Evolutionary conservation across 257 asterid species (phyloP), one percentile per base, ranked within the genome.

Genomic region (Nicotiana tabacum): DNA sequence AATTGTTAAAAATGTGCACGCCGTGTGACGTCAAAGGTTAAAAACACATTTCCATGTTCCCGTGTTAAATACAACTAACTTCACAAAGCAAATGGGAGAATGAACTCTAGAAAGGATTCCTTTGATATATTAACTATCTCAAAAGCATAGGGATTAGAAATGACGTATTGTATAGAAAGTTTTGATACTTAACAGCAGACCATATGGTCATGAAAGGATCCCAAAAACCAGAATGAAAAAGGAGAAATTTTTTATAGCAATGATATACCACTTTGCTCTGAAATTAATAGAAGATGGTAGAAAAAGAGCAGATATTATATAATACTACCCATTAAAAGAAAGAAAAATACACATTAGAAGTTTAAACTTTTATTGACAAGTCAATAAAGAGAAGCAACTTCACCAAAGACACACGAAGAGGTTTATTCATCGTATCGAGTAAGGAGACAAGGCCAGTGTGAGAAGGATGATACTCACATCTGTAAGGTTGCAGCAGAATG

Each of bases 401-500:
- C 27, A 37, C 78, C 58, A 9, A 70, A 24, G 21, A n/a, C 24
- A 70, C 10, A 70, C 7, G 12, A 70, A 70, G 11, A 43, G 4
- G 17, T 43, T 1, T 37, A 69, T 18, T 69, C 77, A 37, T 18
- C 2, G 0, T 18, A 69, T 30, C 43, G 30, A 35, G 53, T 18
- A 18, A 18, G 32, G 18, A 30, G 56, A 37, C 32, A 69, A 39
- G 18, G 77, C 32, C 56, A 69, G 43, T 69, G 56, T n/a, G 37
- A 70, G 37, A 13, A 43, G 21, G 21, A 70, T 70, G 58, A 70
- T 89, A 81, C 90, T 82, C 82, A 96, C 99, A 89, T 80, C 85
- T 96, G 98, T 81, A 96, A 85, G 78, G 98, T 90, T 66, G 99
- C 98, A 0, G 97, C 97, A 5, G 99, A 96, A 85, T 96, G 99